Evolutionary conservation across 768 basidiomycete genomes (phyloP).

Genomic region (Fibroporia radiculosa): DNA sequence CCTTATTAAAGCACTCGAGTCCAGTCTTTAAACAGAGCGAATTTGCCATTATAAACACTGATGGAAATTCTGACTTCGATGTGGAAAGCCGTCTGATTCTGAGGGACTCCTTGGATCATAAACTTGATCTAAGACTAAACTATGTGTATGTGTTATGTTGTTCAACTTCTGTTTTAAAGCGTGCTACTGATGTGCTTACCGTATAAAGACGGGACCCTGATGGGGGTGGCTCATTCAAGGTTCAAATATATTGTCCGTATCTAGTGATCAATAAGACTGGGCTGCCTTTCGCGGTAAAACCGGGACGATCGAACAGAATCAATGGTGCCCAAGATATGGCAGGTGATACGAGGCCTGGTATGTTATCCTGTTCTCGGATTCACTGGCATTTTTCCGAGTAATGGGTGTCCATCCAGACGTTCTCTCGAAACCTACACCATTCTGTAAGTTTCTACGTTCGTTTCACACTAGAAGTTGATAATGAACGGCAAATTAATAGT

Average conservation of each 20-base stretch:
- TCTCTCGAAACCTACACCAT: conserved; percentile 56
- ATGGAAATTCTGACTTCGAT: conserved; percentile 84
- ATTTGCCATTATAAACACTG: conserved; percentile 95
- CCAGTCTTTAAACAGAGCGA: conserved; percentile 89
- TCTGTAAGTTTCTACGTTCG: conserved; percentile 46
- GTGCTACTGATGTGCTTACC: neutral
- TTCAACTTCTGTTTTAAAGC: conserved; percentile 6
- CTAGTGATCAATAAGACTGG: conserved; percentile 90
- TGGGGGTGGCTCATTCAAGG: conserved; percentile 92
- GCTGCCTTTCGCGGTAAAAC: conserved; percentile 68
- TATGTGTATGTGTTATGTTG: conserved; percentile 93
- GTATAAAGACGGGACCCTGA: conserved; percentile 62
- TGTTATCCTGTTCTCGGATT: conserved; percentile 11
- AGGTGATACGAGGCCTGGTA: conserved; percentile 68
- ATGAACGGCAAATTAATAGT: conserved; percentile 37
- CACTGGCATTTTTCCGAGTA: neutral
- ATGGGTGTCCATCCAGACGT: conserved; percentile 26
- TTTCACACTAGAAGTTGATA: neutral
- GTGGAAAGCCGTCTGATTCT: conserved; percentile 67
- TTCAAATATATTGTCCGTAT: conserved; percentile 90
- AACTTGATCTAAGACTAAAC: conserved; percentile 76
- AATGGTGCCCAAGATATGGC: conserved; percentile 71
- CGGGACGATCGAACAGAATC: conserved; percentile 51
- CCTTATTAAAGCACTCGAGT: neutral
- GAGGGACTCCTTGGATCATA: conserved; percentile 65